Conservation (phyloP, 2,329 filamentous ascomycete genomes). For the Scedosporium aurantiacum region DNA sequence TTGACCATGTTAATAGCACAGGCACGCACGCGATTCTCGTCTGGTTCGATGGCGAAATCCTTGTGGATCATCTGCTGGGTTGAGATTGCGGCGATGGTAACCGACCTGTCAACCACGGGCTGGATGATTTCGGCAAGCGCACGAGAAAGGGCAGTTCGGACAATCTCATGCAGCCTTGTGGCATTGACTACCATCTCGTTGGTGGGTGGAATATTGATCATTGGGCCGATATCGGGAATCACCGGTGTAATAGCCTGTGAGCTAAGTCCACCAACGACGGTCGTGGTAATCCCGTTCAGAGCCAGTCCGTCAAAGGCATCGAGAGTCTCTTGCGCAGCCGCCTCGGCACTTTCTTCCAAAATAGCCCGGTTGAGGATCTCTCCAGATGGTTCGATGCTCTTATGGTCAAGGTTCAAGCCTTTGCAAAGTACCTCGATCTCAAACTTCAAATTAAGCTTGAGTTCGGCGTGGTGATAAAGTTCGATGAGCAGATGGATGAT, state of each 20-base stretch:
- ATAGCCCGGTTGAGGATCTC: constrained; percentile 69
- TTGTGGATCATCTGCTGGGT: constrained; percentile 93
- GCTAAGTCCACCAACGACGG: constrained; percentile 62
- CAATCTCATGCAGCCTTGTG: constrained; percentile 60
- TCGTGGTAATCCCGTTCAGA: constrained; percentile 60
- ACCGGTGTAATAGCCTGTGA: constrained; percentile 67
- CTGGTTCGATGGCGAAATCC: constrained; percentile 87
- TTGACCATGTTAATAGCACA: constrained; percentile 92
- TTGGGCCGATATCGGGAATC: constrained; percentile 71
- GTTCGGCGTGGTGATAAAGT: constrained; percentile 81
- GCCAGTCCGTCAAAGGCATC: constrained; percentile 78
- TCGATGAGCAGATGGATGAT: constrained; percentile 86
- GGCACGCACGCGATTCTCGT: constrained; percentile 75
- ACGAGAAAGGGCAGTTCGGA: constrained; percentile 74
- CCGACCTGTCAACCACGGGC: constrained; percentile 91
- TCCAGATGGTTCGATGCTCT: constrained; percentile 76
- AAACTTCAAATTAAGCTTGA: constrained; percentile 96
- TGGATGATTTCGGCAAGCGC: constrained; percentile 95
- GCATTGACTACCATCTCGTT: constrained; percentile 70
- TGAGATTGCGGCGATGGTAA: constrained; percentile 95
- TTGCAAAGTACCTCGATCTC: constrained; percentile 97
- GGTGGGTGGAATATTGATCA: constrained; percentile 69
- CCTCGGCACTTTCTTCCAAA: constrained; percentile 49
- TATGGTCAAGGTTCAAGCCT: constrained; percentile 82
- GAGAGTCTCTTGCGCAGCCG: constrained; percentile 53